Conservation (phyloP, 2,329 filamentous ascomycete genomes). For the Phialophora expanda region DNA sequence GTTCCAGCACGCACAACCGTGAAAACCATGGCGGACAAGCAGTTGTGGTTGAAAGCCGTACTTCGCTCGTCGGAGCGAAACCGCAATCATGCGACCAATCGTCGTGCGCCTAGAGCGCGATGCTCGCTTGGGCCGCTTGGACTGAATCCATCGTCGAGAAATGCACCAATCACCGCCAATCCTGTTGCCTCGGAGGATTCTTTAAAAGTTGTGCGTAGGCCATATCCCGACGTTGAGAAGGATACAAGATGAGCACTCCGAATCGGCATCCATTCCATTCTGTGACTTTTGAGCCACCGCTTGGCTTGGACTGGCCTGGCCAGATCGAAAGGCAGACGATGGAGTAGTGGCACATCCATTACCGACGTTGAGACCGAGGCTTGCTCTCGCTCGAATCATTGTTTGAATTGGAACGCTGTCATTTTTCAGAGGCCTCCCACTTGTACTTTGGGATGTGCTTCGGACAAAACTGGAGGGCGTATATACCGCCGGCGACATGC, state of each 20-base stretch:
- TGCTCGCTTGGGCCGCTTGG: neutral
- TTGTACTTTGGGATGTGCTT: neutral
- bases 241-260: neutral
- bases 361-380: neutral
- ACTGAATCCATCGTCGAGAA: neutral
- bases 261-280: neutral
- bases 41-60: neutral
- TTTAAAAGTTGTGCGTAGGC: neutral
- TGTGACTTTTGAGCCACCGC: no score
- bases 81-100: slow-evolving; percentile 1
- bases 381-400: neutral
- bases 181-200: neutral
- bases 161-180: neutral
- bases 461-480: neutral
- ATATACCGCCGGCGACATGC: neutral
- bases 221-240: neutral
- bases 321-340: neutral
- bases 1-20: neutral
- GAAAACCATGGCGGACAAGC: neutral
- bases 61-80: slow-evolving; percentile 9
- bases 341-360: neutral
- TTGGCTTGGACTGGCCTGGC: neutral
- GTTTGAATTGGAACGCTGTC: neutral
- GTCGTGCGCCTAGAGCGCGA: neutral
- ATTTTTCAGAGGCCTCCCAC: neutral